Evolutionary conservation across 1,284 basidiomycete genomes (phyloP).

Genomic region (Boletus smithii): DNA sequence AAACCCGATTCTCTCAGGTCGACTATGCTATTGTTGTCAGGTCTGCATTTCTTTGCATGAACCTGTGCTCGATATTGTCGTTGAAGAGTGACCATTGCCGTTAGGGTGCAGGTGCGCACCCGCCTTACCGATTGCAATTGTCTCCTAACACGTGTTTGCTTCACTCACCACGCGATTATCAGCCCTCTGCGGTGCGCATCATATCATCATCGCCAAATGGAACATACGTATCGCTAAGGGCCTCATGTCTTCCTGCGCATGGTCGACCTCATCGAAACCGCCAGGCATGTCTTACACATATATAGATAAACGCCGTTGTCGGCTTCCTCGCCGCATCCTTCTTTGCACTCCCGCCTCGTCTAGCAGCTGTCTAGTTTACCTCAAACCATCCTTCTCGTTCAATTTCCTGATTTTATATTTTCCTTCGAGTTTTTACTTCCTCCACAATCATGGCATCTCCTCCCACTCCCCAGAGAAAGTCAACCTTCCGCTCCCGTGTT

Average conservation of each 20-base stretch:
- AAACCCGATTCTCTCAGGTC: background rate
- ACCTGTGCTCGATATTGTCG: conserved; percentile 18
- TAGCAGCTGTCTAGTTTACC: conserved; percentile 12
- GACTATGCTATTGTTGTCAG: conserved; percentile 1
- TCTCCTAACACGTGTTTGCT: conserved; percentile 31
- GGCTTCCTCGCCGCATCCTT: conserved; percentile 18
- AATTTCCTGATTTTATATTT: conserved; percentile 7
- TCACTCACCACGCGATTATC: conserved; percentile 37
- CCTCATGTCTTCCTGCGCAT: conserved; percentile 30
- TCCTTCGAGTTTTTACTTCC: background rate
- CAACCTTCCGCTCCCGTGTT: conserved; percentile 33
- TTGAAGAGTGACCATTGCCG: conserved; percentile 3
- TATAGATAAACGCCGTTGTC: conserved; percentile 27
- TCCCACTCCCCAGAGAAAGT: conserved; percentile 32
- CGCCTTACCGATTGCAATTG: conserved; percentile 18
- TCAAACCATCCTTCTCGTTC: conserved; percentile 2
- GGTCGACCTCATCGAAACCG: conserved; percentile 36
- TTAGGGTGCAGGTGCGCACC: conserved; percentile 14
- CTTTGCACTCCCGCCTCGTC: conserved; percentile 21
- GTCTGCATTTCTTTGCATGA: conserved; percentile 10
- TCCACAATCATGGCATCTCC: conserved; percentile 22
- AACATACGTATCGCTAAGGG: conserved; percentile 13
- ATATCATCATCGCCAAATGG: conserved; percentile 28
- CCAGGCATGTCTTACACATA: conserved; percentile 31
- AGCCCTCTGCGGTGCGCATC: conserved; percentile 31